Evolutionary conservation across 139 green algal species (phyloP).

Genomic region (Chlamydomonas eustigma): DNA sequence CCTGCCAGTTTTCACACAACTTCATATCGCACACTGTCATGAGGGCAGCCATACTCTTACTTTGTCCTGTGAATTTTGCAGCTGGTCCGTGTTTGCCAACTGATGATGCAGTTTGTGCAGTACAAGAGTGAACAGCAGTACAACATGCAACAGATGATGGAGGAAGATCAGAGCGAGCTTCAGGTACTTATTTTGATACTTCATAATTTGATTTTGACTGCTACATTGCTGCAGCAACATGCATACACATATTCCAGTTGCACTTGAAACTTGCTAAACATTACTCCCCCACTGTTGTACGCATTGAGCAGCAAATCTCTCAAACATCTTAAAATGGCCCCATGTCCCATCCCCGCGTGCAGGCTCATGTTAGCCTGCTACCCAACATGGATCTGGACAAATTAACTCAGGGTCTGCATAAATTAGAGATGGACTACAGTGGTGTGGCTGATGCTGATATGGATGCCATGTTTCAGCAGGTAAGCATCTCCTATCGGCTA

Average conservation of each 20-base stretch:
- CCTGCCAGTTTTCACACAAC: too few species aligned
- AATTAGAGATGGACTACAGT: conserved; percentile 25
- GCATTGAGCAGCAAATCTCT: too few species aligned
- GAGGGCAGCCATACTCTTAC: too few species aligned
- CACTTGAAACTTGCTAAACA: too few species aligned
- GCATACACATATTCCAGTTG: too few species aligned
- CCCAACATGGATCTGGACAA: conserved; percentile 16
- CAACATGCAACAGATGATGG: conserved; percentile 8
- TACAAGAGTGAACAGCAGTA: conserved; percentile 20
- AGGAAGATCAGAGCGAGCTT: conserved; percentile 3
- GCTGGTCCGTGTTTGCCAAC: conserved; percentile 28
- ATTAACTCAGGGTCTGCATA: conserved; percentile 12
- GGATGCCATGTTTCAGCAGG: conserved; percentile 42
- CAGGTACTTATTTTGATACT: conserved; percentile 2
- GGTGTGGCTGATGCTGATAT: conserved; percentile 36
- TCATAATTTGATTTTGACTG: too few species aligned
- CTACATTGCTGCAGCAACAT: background rate
- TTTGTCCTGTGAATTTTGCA: conserved; percentile 15
- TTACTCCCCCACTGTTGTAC: too few species aligned
- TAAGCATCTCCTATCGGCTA: too few species aligned
- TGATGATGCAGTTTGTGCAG: conserved; percentile 37
- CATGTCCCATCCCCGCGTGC: background rate
- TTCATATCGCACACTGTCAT: too few species aligned
- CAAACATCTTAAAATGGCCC: too few species aligned
- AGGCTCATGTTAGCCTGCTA: conserved; percentile 10